Evolutionary conservation across 2,329 filamentous ascomycete genomes (phyloP), one percentile per base, ranked within the genome.

Genomic region (Colletotrichum musicola): DNA sequence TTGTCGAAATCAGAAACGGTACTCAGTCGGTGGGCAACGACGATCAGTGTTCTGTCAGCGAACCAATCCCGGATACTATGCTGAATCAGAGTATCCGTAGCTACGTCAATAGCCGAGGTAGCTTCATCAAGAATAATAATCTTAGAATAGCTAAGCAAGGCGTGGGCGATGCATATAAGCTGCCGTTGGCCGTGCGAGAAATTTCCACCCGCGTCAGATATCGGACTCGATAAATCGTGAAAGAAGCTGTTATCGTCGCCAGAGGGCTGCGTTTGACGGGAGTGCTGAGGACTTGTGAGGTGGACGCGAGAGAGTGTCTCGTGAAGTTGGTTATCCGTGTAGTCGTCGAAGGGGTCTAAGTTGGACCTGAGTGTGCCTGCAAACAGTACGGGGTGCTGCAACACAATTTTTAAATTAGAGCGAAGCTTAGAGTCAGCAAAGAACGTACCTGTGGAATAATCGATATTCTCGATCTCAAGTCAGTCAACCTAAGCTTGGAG

Each of bases 351-450:
- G 0, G 93, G 90, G 75, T 95, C 56, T 6, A 58, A 25, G 0
- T 58, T 58, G n/a, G 42, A 20, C 0, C 56, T 30, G 6, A 58
- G 14, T 93, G 92, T 94, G 14, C 93, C 93, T 0, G 90, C 92
- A 80, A 95, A 95, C 2, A 95, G 84, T 0, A 95, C 91, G 0
- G 93, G 93, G 72, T 95, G 92, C 80, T 94, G 72, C 1, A 6
- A 62, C n/a, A n/a, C n/a, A n/a, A n/a, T n/a, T n/a, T n/a, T n/a
- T n/a, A n/a, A n/a, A n/a, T n/a, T n/a, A n/a, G n/a, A n/a, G n/a
- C n/a, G n/a, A n/a, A n/a, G n/a, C n/a, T n/a, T n/a, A n/a, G n/a
- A n/a, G n/a, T n/a, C n/a, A n/a, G n/a, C n/a, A n/a, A n/a, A n/a
- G n/a, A n/a, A n/a, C n/a, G n/a, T n/a, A 47, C 56, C 25, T 58